Evolutionary conservation across 768 basidiomycete species (phyloP).

Genomic region (Rhodotorula babjevae): DNA sequence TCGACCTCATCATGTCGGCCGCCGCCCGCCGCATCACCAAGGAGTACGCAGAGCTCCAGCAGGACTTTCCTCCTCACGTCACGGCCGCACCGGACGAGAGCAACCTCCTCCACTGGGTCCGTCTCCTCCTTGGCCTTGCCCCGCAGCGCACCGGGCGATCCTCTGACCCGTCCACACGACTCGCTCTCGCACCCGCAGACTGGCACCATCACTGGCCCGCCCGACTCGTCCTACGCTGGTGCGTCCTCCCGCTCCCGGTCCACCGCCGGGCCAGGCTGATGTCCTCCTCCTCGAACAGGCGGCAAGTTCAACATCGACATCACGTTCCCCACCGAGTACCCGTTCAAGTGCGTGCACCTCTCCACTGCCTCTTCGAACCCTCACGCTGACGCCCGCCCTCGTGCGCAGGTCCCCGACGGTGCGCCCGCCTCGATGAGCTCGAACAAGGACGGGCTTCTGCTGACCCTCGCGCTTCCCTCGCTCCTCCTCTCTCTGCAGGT

Average conservation of each 20-base stretch:
- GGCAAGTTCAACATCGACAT: conserved; percentile 34
- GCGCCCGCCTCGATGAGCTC: background rate
- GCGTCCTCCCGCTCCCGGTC: background rate
- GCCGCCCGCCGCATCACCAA: conserved; percentile 31
- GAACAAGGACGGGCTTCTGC: fast-evolving
- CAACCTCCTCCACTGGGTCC: conserved; percentile 38
- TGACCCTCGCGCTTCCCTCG: no score
- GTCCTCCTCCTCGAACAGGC: conserved; percentile 5
- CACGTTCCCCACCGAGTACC: conserved; percentile 37
- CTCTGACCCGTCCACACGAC: background rate
- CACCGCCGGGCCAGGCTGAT: no score
- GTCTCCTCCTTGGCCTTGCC: background rate
- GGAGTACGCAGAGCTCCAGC: conserved; percentile 35
- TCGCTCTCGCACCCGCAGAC: conserved; percentile 1
- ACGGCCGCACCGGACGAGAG: conserved; percentile 23
- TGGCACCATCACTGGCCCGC: conserved; percentile 32
- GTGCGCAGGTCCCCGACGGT: conserved; percentile 30
- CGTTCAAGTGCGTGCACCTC: conserved; percentile 28
- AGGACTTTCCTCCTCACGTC: conserved; percentile 26
- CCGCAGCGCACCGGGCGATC: background rate
- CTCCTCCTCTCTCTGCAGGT: conserved; percentile 7
- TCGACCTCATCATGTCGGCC: conserved; percentile 1
- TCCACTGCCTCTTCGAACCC: no score
- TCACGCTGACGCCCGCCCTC: background rate
- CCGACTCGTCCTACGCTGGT: conserved; percentile 36